phyloP scores from a whole-genome alignment of 331 rosid species.

The Acacia concinna region DNA sequence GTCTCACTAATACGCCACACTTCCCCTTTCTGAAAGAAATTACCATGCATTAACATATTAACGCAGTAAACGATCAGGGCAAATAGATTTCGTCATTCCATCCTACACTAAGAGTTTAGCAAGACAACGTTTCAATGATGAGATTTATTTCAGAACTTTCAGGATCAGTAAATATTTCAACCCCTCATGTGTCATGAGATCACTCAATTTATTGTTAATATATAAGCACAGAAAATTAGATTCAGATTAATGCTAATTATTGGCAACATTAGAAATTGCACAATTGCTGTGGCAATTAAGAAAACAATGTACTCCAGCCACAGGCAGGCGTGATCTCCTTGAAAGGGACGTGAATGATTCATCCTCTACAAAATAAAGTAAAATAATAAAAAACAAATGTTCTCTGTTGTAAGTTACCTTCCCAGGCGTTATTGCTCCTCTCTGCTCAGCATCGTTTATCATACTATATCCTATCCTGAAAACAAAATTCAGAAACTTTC shows the following conservation, averaged over 20 bases:
- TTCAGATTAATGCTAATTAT: background rate
- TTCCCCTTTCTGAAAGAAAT: background rate
- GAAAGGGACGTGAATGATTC: background rate
- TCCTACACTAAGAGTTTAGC: background rate
- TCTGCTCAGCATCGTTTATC: conserved; percentile 91
- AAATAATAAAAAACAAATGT: background rate
- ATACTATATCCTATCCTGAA: conserved; percentile 93
- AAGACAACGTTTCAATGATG: conserved; percentile 3
- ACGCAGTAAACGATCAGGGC: conserved; percentile 2
- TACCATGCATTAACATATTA: background rate
- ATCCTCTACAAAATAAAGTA: conserved; percentile 4
- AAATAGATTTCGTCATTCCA: conserved; percentile 7
- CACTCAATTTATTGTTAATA: background rate
- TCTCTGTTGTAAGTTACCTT: conserved; percentile 54
- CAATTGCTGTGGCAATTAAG: background rate
- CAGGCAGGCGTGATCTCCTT: background rate
- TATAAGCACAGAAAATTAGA: background rate
- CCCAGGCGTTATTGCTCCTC: conserved; percentile 86
- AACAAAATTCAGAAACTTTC: conserved; percentile 30
- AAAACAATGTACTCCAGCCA: background rate
- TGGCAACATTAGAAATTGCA: background rate
- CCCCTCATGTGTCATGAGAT: background rate
- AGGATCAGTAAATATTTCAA: conserved; percentile 9
- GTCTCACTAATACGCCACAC: background rate
- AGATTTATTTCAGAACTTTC: conserved; percentile 28